Conservation (phyloP, 2,329 filamentous ascomycete species). For the Drechslerella dactyloides region DNA sequence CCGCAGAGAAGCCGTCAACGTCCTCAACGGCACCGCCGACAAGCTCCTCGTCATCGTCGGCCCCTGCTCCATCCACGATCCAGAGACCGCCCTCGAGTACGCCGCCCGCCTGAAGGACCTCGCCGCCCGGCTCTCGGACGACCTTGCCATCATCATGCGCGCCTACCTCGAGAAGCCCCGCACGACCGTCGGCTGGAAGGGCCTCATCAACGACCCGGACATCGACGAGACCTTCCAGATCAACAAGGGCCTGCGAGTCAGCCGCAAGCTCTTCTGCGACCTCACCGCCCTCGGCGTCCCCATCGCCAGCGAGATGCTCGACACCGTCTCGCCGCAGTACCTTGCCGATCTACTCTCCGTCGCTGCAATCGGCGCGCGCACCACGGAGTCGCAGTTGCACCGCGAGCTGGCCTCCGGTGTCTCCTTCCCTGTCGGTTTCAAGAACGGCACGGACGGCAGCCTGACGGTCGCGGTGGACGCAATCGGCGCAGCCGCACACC, state of each 20-base stretch:
- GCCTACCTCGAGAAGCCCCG: slow-evolving; percentile 98
- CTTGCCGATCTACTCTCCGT: slow-evolving; percentile 88
- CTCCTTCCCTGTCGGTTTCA: slow-evolving; percentile 98
- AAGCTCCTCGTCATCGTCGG: slow-evolving; percentile 81
- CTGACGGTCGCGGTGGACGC: slow-evolving; percentile 91
- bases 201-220: slow-evolving; percentile 96
- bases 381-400: slow-evolving; percentile 94
- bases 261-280: slow-evolving; percentile 90
- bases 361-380: slow-evolving; percentile 92
- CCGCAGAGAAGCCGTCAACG: slow-evolving; percentile 67
- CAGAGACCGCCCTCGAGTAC: slow-evolving; percentile 87
- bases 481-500: slow-evolving; percentile 87
- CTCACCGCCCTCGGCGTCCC: slow-evolving; percentile 92
- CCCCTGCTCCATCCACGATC: slow-evolving; percentile 97
- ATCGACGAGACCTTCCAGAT: slow-evolving; percentile 99
- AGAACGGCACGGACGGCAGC: slow-evolving; percentile 96
- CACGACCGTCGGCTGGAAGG: slow-evolving; percentile 98
- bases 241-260: slow-evolving; percentile 90
- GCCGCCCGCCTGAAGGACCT: slow-evolving; percentile 80
- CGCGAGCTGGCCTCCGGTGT: slow-evolving; percentile 91
- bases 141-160: slow-evolving; percentile 95
- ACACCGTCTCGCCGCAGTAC: slow-evolving; percentile 98
- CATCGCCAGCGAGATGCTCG: slow-evolving; percentile 94
- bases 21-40: slow-evolving; percentile 67
- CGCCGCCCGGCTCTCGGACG: slow-evolving; percentile 85